These are phyloP conservation scores for Speleostelium caveatum DNA, from an alignment of 78 protist genomes.

Conservation along the genomic window DNA sequence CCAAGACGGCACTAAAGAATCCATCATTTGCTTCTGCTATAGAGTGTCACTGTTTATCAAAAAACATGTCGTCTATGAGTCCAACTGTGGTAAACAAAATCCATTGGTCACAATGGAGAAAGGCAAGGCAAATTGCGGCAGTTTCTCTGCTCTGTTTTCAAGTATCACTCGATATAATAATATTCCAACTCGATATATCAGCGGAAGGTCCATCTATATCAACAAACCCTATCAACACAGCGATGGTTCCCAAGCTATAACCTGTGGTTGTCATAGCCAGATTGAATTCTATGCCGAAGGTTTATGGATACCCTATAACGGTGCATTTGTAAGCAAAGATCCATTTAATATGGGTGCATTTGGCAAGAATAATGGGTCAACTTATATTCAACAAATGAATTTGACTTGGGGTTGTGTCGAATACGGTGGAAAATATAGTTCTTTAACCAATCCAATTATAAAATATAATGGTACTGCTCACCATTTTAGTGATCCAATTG, in stretches of 20 bases:
- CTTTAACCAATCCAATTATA: neutral
- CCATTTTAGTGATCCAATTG: neutral
- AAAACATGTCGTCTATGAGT: conserved; percentile 2
- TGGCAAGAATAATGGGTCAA: conserved; percentile 8
- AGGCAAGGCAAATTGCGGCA: neutral
- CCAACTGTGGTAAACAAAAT: conserved; percentile 3
- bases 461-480: neutral
- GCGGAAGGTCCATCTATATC: neutral
- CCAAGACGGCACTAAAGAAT: conserved; percentile 5
- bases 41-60: conserved; percentile 33
- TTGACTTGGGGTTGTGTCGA: neutral
- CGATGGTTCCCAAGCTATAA: neutral
- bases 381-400: conserved; percentile 7
- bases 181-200: conserved; percentile 14
- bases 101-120: neutral
- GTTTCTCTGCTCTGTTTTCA: conserved; percentile 5
- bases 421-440: neutral
- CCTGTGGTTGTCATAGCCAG: conserved; percentile 16
- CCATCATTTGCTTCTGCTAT: conserved; percentile 25
- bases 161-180: conserved; percentile 10
- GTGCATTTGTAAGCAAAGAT: neutral
- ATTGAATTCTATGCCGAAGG: conserved; percentile 12
- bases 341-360: conserved; percentile 2
- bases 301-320: conserved; percentile 24
- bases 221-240: neutral